phyloP scores from a whole-genome alignment of 164 flowering plant species.

The Dillenia suffruticosa region DNA sequence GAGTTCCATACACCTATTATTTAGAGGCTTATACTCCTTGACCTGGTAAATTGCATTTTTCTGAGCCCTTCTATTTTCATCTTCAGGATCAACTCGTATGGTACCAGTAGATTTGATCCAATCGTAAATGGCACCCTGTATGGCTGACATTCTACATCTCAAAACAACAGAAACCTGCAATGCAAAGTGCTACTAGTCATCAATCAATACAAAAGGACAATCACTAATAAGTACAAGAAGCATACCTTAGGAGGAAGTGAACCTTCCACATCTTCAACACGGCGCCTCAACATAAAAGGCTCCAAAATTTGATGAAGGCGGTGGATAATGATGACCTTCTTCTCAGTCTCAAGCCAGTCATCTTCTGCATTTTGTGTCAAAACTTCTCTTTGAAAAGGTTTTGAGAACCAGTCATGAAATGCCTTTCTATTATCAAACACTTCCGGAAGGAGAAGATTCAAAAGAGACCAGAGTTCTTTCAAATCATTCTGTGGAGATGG shows the following conservation, averaged over 20 bases:
- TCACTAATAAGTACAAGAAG: not conserved
- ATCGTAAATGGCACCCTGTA: conserved; percentile 93
- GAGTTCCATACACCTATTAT: conserved; percentile 97
- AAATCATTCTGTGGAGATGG: conserved; percentile 79
- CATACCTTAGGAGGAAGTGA: conserved; percentile 95
- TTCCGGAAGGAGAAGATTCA: conserved; percentile 96
- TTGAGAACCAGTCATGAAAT: conserved; percentile 98
- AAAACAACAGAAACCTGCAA: conserved; percentile 88
- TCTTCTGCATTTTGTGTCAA: conserved; percentile 82
- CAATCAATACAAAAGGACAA: conserved; percentile 3
- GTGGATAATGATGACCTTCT: conserved; percentile 94
- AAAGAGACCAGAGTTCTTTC: conserved; percentile 97
- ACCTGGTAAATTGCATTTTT: conserved; percentile 71
- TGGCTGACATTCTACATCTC: conserved; percentile 91
- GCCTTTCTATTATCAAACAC: conserved; percentile 98
- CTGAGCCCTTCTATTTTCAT: conserved; percentile 65
- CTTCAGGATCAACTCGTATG: conserved; percentile 92
- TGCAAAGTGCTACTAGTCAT: conserved; percentile 6
- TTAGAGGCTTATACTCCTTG: conserved; percentile 60
- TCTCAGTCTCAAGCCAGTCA: conserved; percentile 99
- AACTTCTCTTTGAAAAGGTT: conserved; percentile 94
- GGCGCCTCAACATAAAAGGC: conserved; percentile 99
- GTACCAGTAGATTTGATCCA: conserved; percentile 98
- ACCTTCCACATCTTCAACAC: conserved; percentile 99
- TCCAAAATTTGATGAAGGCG: conserved; percentile 98